Evolutionary conservation across 2,329 filamentous ascomycete genomes (phyloP).

Genomic region (Talaromyces sp.): DNA sequence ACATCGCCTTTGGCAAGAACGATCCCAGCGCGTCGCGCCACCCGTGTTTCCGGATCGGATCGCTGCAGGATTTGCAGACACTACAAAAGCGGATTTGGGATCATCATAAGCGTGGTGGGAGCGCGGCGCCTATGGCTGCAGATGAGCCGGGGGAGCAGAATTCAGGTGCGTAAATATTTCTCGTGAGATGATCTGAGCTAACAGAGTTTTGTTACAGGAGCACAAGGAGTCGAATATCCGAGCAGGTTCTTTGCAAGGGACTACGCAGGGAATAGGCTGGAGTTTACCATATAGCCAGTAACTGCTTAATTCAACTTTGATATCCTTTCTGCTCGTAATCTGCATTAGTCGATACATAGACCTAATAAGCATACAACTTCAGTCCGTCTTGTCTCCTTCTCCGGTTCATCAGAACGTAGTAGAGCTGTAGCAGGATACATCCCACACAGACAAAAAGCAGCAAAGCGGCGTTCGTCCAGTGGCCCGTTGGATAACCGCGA

Average conservation of each 20-base stretch:
- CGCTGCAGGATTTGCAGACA: slow-evolving; percentile 42
- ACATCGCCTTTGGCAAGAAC: slow-evolving; percentile 46
- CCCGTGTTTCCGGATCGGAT: slow-evolving; percentile 54
- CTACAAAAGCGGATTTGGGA: slow-evolving; percentile 49
- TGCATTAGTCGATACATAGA: not conserved
- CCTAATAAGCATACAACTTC: slow-evolving; percentile 11
- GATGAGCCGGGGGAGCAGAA: slow-evolving; percentile 51
- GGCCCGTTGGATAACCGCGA: slow-evolving; percentile 63
- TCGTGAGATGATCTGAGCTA: slow-evolving; percentile 7
- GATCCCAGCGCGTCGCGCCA: slow-evolving; percentile 45
- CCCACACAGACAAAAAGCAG: slow-evolving; percentile 55
- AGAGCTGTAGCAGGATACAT: slow-evolving; percentile 50
- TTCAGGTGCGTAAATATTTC: slow-evolving; percentile 26
- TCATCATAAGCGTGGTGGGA: slow-evolving; percentile 46
- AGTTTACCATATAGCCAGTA: slow-evolving; percentile 44
- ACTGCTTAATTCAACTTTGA: not conserved
- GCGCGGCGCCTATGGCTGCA: slow-evolving; percentile 48
- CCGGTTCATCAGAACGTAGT: slow-evolving; percentile 49
- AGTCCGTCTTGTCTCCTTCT: slow-evolving; percentile 5
- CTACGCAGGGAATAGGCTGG: slow-evolving; percentile 51
- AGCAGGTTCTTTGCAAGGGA: slow-evolving; percentile 58
- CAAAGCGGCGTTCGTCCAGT: slow-evolving; percentile 61
- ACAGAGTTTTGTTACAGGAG: slow-evolving; percentile 29
- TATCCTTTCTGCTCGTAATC: not conserved
- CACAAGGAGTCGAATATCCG: slow-evolving; percentile 56